Base-by-base conservation (phyloP, 2,329 filamentous ascomycete genomes). In the Arthrocladium fulminans region DNA sequence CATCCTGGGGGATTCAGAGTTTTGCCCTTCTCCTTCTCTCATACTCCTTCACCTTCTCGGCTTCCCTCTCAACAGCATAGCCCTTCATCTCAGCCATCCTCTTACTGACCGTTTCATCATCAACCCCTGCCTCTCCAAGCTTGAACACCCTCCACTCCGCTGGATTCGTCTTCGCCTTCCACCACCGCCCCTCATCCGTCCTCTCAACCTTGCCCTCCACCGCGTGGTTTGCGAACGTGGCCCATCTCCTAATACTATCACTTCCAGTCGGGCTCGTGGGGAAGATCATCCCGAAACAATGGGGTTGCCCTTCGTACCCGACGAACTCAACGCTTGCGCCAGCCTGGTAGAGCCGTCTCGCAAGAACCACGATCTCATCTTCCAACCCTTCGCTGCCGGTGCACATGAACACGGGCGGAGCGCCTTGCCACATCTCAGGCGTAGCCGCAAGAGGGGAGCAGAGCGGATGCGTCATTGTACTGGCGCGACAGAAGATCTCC, bases 281-380 rank as follows among this genome's bases (percentile, higher is more conserved):
- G 48, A 86, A 65, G 1, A 86, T 54, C 53, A 80, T 58, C 0
- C 75, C 77, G 60, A 87, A 70, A 43, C 68, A 70, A 50, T 72
- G 69, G 8, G 69, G 69, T 65, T 70, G 69, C 8, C 68, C 69
- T 50, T 72, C 69, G 42, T 67, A 70, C 40, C 65, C 64, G 40
- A 70, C 64, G 4, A 68, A 60, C 2, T 66, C 53, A 8, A 70
- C 62, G 1, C 63, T 52, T 3, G 59, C 64, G 20, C 67, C 68
- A 7, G 57, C 64, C 13, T 61, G 58, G 49, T 68, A 61, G 24
- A 71, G 59, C 23, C 64, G 66, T 17, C 68, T 64, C 2, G 69
- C 67, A 2, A 68, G 42, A 4, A 71, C 54, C 1, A 67, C 54
- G 8, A 56, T 62, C 48, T 71, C 69, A 43, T 72, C 69, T 4